Evolutionary conservation across 345 rosid species (phyloP).

Genomic region (Limnanthes douglasii): DNA sequence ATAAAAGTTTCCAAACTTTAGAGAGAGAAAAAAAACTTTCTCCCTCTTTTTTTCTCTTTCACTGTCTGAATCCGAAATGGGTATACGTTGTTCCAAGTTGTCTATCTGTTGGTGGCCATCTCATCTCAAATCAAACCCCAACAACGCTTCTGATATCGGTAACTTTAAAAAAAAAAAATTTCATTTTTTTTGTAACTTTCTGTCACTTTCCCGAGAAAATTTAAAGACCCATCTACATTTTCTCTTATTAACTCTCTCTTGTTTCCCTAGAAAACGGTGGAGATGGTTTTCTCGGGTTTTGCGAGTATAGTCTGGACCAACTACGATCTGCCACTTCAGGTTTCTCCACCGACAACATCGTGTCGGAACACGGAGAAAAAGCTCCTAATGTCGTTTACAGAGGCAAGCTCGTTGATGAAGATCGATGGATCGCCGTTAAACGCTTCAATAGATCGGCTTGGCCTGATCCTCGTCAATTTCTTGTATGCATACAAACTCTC

Average conservation of each 20-base stretch:
- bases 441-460: slow-evolving; percentile 69
- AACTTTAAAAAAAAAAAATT: no score
- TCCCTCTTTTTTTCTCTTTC: slow-evolving; percentile 9
- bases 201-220: slow-evolving; percentile 14
- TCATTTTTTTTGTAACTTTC: no score
- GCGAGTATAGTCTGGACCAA: slow-evolving; percentile 54
- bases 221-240: slow-evolving; percentile 7
- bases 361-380: slow-evolving; percentile 79
- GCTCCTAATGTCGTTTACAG: slow-evolving; percentile 77
- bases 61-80: slow-evolving; percentile 36
- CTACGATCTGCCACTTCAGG: slow-evolving; percentile 50
- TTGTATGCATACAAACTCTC: slow-evolving; percentile 34
- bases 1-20: no score
- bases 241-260: slow-evolving; percentile 1
- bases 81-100: slow-evolving; percentile 80
- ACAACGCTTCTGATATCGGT: slow-evolving; percentile 68
- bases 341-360: slow-evolving; percentile 52
- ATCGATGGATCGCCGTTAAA: slow-evolving; percentile 53
- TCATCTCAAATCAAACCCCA: slow-evolving; percentile 44
- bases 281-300: slow-evolving; percentile 38
- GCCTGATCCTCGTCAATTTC: slow-evolving; percentile 83
- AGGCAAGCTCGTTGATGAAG: slow-evolving; percentile 57
- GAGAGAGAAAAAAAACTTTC: slow-evolving; percentile 13
- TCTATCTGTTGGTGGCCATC: slow-evolving; percentile 85
- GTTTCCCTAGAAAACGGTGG: slow-evolving; percentile 35